Evolutionary conservation across 768 basidiomycete species (phyloP), one percentile per base, ranked within the genome.

Genomic region (Amanita pseudoporphyria): DNA sequence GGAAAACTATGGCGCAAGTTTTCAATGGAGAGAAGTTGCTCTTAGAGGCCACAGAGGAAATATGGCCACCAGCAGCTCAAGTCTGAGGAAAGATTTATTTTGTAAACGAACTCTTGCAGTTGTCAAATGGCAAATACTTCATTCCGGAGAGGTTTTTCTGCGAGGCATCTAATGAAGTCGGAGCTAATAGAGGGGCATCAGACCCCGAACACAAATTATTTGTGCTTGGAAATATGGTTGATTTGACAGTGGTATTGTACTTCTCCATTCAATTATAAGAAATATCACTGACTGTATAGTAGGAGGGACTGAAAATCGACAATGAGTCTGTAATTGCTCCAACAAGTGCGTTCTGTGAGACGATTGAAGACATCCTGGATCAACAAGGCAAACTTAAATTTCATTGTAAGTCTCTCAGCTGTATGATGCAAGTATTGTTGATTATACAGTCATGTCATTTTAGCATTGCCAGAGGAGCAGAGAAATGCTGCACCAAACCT

Each of bases 401-500:
- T 22, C n/a, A 32, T 40, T 44, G 53, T 58, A 53, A 31, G 53
- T 35, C 19, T 48, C 39, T 21, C 28, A 41, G 35, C 39, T 2
- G n/a, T n/a, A n/a, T 2, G 19, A 19, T 28, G 53, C 56, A 53
- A 5, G 51, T 35, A 28, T 33, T n/a, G n/a, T n/a, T n/a, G n/a
- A n/a, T n/a, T 22, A 10, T 9, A 5, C 4, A 26, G n/a, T 22
- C 21, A 3, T n/a, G n/a, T n/a, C n/a, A n/a, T n/a, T 45, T 12
- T 5, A 28, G 22, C 10, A 6, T 2, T 21, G 30, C 31, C 43
- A 44, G 35, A 47, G 35, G 36, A 37, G 35, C n/a, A 4, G 12
- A 14, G 37, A 30, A 24, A 6, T n/a, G n/a, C 3, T 14, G 13
- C 19, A 30, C 54, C 37, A 9, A 69, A 70, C 50, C 55, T 26